Evolutionary conservation across 176 grass and related monocot species (phyloP), one percentile per base, ranked within the genome.

Genomic region (Aegilops speltoides): DNA sequence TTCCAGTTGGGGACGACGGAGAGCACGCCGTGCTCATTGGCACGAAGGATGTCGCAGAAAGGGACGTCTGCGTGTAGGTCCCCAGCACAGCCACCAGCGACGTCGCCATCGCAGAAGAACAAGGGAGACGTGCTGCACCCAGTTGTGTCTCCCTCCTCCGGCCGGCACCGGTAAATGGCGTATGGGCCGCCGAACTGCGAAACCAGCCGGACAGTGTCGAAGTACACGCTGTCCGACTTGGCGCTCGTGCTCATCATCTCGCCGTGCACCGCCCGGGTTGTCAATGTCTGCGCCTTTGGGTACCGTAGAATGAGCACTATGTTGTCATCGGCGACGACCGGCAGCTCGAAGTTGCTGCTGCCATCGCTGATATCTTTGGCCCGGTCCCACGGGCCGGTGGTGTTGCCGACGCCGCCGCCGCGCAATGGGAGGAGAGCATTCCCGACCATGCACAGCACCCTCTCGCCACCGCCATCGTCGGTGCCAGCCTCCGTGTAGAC

Each of bases 361-460:
- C 15, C 48, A 54, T 64, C 52, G 12, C 65, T 73, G 16, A 73
- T 72, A 40, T 69, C 36, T 31, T 73, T 83, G 66, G 69, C 60
- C 87, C 88, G 72, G n/a, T 73, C 65, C 88, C 84, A 89, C 68
- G 91, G 81, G 4, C 48, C 68, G 6, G 24, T 59, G 54, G 13
- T 22, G 54, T 59, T 59, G 54, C 23, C 4, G 29, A 70, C 15
- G 22, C 88, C 15, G 48, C n/a, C 11, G 28, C 78, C 16, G 16
- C 88, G 88, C 29, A 26, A 32, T 13, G 88, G 92, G 28, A 94
- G 87, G 15, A 68, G 20, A 8, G 89, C 87, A 64, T 86, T 56
- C 61, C 92, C 89, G 52, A 94, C 63, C 81, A 94, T 78, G 46
- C 92, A 94, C 61, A 94, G 17, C 33, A 91, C 43, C 43, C 78